phyloP scores from a whole-genome alignment of 176 grass and related monocot species.

The Eragrostis curvula region DNA sequence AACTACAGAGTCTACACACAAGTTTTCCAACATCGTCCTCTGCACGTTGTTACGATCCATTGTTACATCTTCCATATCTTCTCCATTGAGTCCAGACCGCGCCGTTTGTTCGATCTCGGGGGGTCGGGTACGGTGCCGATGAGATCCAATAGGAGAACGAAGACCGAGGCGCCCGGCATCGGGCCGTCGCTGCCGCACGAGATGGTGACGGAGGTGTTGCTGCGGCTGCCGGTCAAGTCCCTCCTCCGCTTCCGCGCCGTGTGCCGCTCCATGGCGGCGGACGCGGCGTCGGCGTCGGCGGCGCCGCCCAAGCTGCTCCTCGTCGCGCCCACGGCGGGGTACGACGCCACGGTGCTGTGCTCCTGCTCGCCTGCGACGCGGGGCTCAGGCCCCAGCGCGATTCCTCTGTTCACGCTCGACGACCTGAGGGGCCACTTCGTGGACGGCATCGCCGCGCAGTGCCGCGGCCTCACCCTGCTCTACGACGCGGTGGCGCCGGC shows the following conservation, averaged over 20 bases:
- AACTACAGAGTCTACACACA: too few species aligned
- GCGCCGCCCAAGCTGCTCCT: background rate
- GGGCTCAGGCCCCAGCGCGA: background rate
- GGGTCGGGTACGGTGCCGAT: too few species aligned
- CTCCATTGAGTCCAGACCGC: background rate
- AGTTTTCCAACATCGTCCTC: background rate
- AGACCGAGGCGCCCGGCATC: background rate
- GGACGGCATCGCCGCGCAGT: background rate
- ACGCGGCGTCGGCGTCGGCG: too few species aligned
- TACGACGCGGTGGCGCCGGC: conserved; percentile 7
- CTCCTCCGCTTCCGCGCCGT: conserved; percentile 11
- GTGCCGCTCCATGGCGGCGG: background rate
- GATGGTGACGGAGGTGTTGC: background rate
- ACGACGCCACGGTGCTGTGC: background rate
- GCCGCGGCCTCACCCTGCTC: conserved; percentile 30
- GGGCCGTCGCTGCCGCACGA: background rate
- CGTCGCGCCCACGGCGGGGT: background rate
- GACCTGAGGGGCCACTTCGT: background rate
- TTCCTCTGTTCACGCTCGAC: background rate
- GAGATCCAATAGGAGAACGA: conserved; percentile 1
- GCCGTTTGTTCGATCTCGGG: background rate
- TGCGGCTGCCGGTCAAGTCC: background rate
- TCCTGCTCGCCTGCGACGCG: background rate
- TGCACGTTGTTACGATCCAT: background rate
- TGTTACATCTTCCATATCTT: background rate